phyloP scores from a whole-genome alignment of 306 rosid species.

The Dalbergia cultrata region DNA sequence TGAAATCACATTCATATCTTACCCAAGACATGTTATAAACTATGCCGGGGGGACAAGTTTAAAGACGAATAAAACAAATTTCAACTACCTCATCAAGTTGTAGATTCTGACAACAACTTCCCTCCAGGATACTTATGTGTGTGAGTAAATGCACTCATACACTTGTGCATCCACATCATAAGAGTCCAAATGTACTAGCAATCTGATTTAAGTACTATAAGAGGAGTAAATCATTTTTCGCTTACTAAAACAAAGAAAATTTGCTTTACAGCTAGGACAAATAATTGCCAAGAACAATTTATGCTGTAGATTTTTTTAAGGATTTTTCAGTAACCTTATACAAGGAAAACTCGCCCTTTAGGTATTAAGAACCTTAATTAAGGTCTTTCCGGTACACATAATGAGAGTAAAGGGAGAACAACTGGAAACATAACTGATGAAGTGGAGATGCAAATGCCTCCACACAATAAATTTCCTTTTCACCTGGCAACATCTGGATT shows the following conservation, averaged over 20 bases:
- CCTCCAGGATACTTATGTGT: conserved; percentile 11
- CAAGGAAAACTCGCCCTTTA: neutral
- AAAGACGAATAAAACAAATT: conserved; percentile 32
- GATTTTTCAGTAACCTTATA: neutral
- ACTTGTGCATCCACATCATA: neutral
- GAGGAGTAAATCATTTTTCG: neutral
- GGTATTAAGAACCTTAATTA: neutral
- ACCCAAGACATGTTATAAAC: neutral
- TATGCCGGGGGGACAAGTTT: neutral
- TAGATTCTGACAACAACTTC: conserved; percentile 32
- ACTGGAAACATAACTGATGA: conserved; percentile 14
- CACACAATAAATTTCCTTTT: neutral
- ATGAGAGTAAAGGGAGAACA: neutral
- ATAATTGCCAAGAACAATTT: neutral
- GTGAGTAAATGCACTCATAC: conserved; percentile 14
- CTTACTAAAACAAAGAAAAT: neutral
- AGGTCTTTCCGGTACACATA: neutral
- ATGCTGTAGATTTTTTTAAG: neutral
- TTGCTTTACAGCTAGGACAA: neutral
- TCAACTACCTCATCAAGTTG: conserved; percentile 26
- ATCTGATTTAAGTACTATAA: neutral
- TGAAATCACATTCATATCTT: conserved; percentile 28
- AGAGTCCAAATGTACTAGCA: conserved; percentile 12
- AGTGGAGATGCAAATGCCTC: neutral
- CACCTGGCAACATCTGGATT: conserved; percentile 4